Conservation (phyloP, 768 basidiomycete genomes). For the Rossbeevera mucosa region DNA sequence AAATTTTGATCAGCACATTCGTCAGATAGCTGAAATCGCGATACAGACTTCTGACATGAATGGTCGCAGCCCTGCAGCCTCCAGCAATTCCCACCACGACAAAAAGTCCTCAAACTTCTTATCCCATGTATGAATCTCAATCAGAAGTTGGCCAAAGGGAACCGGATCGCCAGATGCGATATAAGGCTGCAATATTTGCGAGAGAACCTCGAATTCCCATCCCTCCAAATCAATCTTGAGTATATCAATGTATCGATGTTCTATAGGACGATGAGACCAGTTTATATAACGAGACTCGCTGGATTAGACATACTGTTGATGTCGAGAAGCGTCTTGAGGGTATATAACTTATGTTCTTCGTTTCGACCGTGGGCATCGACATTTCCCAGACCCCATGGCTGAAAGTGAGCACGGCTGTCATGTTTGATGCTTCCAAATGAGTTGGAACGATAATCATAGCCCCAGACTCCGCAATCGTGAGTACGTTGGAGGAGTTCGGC, state of each 20-base stretch:
- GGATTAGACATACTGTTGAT: constrained; percentile 35
- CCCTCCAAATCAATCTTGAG: constrained; percentile 48
- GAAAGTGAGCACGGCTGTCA: constrained; percentile 39
- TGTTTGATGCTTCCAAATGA: constrained; percentile 33
- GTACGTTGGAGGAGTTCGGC: constrained; percentile 48
- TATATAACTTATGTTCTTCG: constrained; percentile 37
- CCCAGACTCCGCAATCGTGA: constrained; percentile 52
- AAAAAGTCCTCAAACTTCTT: constrained; percentile 35
- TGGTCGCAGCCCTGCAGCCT: constrained; percentile 43
- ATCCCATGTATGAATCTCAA: constrained; percentile 42
- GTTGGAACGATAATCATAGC: constrained; percentile 48
- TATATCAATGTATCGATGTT: constrained; percentile 39
- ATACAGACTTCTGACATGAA: constrained; percentile 41
- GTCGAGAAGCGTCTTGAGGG: constrained; percentile 42
- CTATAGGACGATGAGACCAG: background rate
- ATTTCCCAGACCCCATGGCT: constrained; percentile 37
- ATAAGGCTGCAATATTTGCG: constrained; percentile 37
- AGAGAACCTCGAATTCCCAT: constrained; percentile 43
- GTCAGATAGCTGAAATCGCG: background rate
- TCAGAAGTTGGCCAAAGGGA: constrained; percentile 45
- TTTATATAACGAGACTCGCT: background rate
- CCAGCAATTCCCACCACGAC: constrained; percentile 45
- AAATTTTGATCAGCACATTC: constrained; percentile 3
- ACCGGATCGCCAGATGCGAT: constrained; percentile 33
- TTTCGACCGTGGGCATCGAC: constrained; percentile 33